A percentile compares a stretch with the other conserved stretches of the same genome.
phyloP scores from a whole-genome alignment of 768 basidiomycete genomes.

The Leccinum uliginosum region DNA sequence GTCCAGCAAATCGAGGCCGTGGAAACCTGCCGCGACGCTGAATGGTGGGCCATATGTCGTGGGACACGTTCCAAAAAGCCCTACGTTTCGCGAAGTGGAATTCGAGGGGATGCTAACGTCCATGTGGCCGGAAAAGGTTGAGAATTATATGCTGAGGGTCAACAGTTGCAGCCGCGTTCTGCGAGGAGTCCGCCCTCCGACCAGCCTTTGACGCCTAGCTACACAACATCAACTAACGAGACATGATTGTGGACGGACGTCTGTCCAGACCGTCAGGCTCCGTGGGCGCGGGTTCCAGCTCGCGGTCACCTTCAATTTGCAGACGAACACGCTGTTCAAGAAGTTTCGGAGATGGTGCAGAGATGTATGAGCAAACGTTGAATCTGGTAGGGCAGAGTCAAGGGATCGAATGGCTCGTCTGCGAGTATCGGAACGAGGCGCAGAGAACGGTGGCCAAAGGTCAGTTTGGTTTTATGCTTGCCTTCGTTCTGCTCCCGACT shows the following conservation, averaged over 20 bases:
- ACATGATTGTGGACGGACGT: slow-evolving; percentile 87
- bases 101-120: slow-evolving; percentile 72
- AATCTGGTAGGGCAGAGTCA: slow-evolving; percentile 87
- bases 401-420: slow-evolving; percentile 91
- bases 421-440: slow-evolving; percentile 88
- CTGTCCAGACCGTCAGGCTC: slow-evolving; percentile 82
- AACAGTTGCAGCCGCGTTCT: slow-evolving; percentile 93
- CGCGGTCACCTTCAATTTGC: slow-evolving; percentile 95
- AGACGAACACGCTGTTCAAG: slow-evolving; percentile 98
- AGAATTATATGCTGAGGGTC: slow-evolving; percentile 98
- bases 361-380: slow-evolving; percentile 94
- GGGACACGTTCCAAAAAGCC: slow-evolving; percentile 52
- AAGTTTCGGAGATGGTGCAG: slow-evolving; percentile 95
- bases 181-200: slow-evolving; percentile 90
- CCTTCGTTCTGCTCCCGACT: background rate
- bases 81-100: slow-evolving; percentile 61
- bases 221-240: slow-evolving; percentile 88
- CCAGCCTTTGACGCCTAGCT: slow-evolving; percentile 97
- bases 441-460: slow-evolving; percentile 92
- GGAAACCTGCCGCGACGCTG: slow-evolving; percentile 77
- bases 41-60: slow-evolving; percentile 74
- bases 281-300: slow-evolving; percentile 78
- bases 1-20: slow-evolving; percentile 45
- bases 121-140: slow-evolving; percentile 94
- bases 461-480: slow-evolving; percentile 36